Percentiles rank a stretch among this genome's conserved stretches.
Evolutionary conservation across 2,329 filamentous ascomycete species (phyloP).

Genomic region (Penicillium crustosum): DNA sequence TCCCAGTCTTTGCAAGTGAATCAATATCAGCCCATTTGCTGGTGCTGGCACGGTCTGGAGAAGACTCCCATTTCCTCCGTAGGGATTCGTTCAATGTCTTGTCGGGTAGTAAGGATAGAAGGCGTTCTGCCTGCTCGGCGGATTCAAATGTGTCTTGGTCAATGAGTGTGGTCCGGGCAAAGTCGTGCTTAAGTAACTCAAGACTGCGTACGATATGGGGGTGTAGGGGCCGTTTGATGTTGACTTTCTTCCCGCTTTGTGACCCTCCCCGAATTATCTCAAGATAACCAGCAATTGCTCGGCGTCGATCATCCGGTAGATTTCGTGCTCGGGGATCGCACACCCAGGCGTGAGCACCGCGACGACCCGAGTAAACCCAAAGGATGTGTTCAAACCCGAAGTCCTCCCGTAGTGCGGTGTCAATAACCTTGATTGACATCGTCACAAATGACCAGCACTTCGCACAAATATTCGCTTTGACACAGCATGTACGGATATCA

Average conservation of each 20-base stretch:
- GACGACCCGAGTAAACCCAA: conserved; percentile 96
- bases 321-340: conserved; percentile 83
- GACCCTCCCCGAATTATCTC: conserved; percentile 86
- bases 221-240: conserved; percentile 79
- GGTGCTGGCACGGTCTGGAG: conserved; percentile 71
- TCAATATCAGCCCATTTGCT: conserved; percentile 97
- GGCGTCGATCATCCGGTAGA: conserved; percentile 82
- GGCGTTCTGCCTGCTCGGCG: conserved; percentile 68
- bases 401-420: conserved; percentile 82
- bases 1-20: conserved; percentile 72
- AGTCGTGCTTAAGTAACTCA: conserved; percentile 78
- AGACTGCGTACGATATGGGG: conserved; percentile 86
- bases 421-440: conserved; percentile 94
- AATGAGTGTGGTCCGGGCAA: conserved; percentile 76
- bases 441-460: conserved; percentile 98
- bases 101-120: conserved; percentile 84
- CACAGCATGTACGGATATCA: conserved; percentile 91
- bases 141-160: conserved; percentile 83
- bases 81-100: conserved; percentile 72
- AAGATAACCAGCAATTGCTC: conserved; percentile 83
- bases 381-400: conserved; percentile 96
- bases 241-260: conserved; percentile 83
- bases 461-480: conserved; percentile 85
- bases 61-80: conserved; percentile 85
- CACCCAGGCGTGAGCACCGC: conserved; percentile 97